Conservation (phyloP, 2,329 filamentous ascomycete genomes). For the Aspergillus quadricinctus region DNA sequence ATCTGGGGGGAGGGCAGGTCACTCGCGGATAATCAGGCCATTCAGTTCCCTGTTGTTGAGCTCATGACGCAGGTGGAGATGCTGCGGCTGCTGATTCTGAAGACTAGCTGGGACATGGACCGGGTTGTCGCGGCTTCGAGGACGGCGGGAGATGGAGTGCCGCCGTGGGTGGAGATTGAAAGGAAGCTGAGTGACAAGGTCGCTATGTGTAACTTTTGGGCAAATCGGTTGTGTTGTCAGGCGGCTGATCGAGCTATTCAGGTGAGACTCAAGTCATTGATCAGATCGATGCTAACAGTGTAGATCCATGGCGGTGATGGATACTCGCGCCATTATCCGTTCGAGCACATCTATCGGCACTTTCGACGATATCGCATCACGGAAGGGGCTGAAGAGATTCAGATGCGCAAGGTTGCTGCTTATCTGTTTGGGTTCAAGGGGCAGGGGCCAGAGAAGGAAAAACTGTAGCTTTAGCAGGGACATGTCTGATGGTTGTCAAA, state of each 20-base stretch:
- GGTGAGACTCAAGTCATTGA: slow-evolving; percentile 17
- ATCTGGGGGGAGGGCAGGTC: slow-evolving; percentile 22
- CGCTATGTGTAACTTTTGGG: slow-evolving; percentile 64
- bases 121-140: slow-evolving; percentile 32
- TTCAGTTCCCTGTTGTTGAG: slow-evolving; percentile 62
- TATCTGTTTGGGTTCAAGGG: slow-evolving; percentile 51
- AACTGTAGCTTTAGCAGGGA: background rate
- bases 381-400: slow-evolving; percentile 62
- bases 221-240: slow-evolving; percentile 56
- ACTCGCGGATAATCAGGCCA: slow-evolving; percentile 52
- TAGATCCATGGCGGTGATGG: slow-evolving; percentile 55
- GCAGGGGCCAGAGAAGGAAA: slow-evolving; percentile 6
- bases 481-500: background rate
- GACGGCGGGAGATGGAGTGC: slow-evolving; percentile 12
- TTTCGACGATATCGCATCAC: slow-evolving; percentile 61
- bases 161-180: slow-evolving; percentile 52
- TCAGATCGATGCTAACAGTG: background rate
- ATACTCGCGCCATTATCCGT: slow-evolving; percentile 56
- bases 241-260: slow-evolving; percentile 61
- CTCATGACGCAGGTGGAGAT: slow-evolving; percentile 59
- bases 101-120: slow-evolving; percentile 61
- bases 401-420: slow-evolving; percentile 61
- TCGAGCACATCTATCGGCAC: slow-evolving; percentile 64
- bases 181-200: slow-evolving; percentile 58
- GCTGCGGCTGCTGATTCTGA: slow-evolving; percentile 57